These are phyloP conservation scores for Zalerion maritima DNA, from an alignment of 495 filamentous ascomycete genomes.

Conservation along the genomic window DNA sequence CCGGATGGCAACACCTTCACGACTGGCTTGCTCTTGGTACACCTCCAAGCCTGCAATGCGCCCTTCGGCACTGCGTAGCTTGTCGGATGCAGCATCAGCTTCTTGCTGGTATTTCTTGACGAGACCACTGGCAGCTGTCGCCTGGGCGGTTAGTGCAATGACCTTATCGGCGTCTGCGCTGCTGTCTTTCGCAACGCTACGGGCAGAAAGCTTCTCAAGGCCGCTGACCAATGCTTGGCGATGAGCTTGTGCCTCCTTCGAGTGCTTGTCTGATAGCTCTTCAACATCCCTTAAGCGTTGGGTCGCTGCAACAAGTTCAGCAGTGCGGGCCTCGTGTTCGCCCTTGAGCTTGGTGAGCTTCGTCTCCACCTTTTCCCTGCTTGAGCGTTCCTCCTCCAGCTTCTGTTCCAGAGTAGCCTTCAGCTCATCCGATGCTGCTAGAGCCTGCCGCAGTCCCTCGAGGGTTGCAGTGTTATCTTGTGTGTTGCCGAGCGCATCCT, in stretches of 20 bases:
- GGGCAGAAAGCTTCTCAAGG: slow-evolving; percentile 51
- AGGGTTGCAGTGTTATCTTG: slow-evolving; percentile 62
- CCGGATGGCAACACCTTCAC: slow-evolving; percentile 77
- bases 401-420: slow-evolving; percentile 61
- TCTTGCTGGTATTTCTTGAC: slow-evolving; percentile 78
- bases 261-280: slow-evolving; percentile 76
- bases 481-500: slow-evolving; percentile 48
- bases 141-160: slow-evolving; percentile 59
- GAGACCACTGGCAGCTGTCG: slow-evolving; percentile 60
- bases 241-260: slow-evolving; percentile 75
- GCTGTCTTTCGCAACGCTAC: slow-evolving; percentile 33
- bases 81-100: slow-evolving; percentile 78
- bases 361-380: slow-evolving; percentile 60
- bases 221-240: slow-evolving; percentile 72
- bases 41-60: slow-evolving; percentile 90
- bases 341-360: slow-evolving; percentile 66
- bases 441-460: slow-evolving; percentile 58
- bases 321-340: slow-evolving; percentile 71
- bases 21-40: slow-evolving; percentile 90
- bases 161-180: slow-evolving; percentile 62
- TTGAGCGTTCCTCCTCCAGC: slow-evolving; percentile 67
- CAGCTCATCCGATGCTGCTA: slow-evolving; percentile 64
- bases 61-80: slow-evolving; percentile 82
- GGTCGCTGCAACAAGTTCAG: slow-evolving; percentile 62
- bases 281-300: slow-evolving; percentile 73